These are phyloP conservation scores for Lasiosphaeria hispida DNA, from an alignment of 495 filamentous ascomycete genomes.

Conservation along the genomic window DNA sequence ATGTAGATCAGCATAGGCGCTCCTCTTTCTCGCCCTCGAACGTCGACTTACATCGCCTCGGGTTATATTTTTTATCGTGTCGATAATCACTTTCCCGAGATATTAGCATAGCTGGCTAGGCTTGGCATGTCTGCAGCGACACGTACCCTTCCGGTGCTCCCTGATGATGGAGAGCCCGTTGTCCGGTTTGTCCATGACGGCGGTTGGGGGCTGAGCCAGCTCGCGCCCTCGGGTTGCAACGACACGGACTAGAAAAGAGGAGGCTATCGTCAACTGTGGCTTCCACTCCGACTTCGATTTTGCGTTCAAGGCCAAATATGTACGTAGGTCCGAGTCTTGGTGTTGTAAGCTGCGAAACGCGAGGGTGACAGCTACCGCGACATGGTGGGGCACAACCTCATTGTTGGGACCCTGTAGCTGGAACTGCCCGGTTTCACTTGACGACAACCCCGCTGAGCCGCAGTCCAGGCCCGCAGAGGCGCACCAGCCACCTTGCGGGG, in stretches of 20 bases:
- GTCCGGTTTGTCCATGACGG: slow-evolving; percentile 32
- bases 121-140: not conserved
- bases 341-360: slow-evolving; percentile 11
- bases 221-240: slow-evolving; percentile 5
- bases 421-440: slow-evolving; percentile 4
- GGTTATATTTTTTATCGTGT: slow-evolving; percentile 54
- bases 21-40: not conserved
- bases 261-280: no score
- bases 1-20: slow-evolving; percentile 14
- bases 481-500: slow-evolving; percentile 4
- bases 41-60: slow-evolving; percentile 49
- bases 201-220: slow-evolving; percentile 16
- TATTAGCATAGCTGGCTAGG: not conserved
- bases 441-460: slow-evolving; percentile 4
- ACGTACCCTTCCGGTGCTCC: slow-evolving; percentile 36
- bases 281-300: not conserved
- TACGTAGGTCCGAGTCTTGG: not conserved
- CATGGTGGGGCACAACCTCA: slow-evolving; percentile 1
- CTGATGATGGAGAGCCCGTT: slow-evolving; percentile 34
- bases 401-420: not conserved
- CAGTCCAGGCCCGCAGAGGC: not conserved
- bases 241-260: not conserved
- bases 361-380: slow-evolving; percentile 12
- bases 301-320: not conserved
- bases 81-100: slow-evolving; percentile 37